Base-by-base conservation (phyloP, 805 yeast genomes). In the Lachancea cidri region DNA sequence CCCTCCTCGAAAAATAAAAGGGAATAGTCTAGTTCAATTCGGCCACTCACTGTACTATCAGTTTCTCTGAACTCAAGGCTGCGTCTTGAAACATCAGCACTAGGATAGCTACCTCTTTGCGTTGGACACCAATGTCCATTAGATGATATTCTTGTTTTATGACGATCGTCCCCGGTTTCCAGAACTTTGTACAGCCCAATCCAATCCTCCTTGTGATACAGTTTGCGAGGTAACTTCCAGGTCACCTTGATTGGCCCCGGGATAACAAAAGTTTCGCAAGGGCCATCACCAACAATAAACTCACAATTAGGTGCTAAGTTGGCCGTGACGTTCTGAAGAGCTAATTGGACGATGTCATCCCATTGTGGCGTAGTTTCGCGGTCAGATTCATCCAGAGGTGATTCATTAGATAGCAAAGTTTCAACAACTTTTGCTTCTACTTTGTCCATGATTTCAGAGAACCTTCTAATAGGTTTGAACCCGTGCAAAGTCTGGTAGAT, bases 151-250 rank as follows among this genome's bases (percentile, higher is more conserved):
- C 71, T 62, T 0, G 93, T 83, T 19, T 67, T 70, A 32, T 70
- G 70, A 40, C 78, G 69, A 16, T 81, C 74, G 27, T 67, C 66
- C 4, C 79, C 73, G 14, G 85, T 77, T 46, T 75, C 83, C 18
- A 75, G 64, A 7, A 82, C 72, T 40, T 76, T 74, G 62, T 85
- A 85, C 22, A 85, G 60, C 1, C 93, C 94, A 48, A 85, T 72
- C 95, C 95, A 85, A 56, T 83, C 89, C 33, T 67, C 70, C 0
- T 62, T 43, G 14, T 76, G 64, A 47, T 74, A 78, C 17, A 54
- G 45, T 2, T 62, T 64, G 7, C 34, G 34, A 1, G 85, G 82
- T 0, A 81, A 66, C 19, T 60, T 56, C 81, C 84, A 85, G 16
- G 61, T 54, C 3, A 82, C 72, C 16, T 56, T 57, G 18, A 85